Percentiles rank a stretch among this genome's conserved stretches.
Conservation (phyloP, 2,329 filamentous ascomycete species). For the Conoideocrella luteorostrata region DNA sequence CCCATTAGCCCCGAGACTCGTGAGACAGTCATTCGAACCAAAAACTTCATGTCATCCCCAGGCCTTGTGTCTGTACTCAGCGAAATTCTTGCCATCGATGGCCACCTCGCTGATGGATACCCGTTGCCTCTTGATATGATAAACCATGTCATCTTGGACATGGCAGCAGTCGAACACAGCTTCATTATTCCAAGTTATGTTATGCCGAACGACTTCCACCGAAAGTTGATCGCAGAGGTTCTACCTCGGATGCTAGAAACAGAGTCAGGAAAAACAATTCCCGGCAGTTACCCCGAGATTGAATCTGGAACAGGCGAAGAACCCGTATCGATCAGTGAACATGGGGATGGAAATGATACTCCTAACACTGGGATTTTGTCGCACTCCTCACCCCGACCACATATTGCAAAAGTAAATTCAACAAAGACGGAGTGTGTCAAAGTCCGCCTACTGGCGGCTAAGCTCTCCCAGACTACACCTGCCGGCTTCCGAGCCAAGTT, state of each 20-base stretch:
- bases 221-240: slow-evolving; percentile 17
- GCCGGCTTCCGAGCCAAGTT: slow-evolving; percentile 14
- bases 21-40: slow-evolving; percentile 15
- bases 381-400: neutral
- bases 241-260: slow-evolving; percentile 14
- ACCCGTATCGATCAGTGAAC: neutral
- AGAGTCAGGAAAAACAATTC: slow-evolving; percentile 13
- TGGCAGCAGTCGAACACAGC: slow-evolving; percentile 21
- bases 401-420: slow-evolving; percentile 4
- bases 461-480: slow-evolving; percentile 13
- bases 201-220: slow-evolving; percentile 17
- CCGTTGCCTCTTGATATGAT: slow-evolving; percentile 18
- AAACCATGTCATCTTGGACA: slow-evolving; percentile 21
- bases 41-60: slow-evolving; percentile 20
- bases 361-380: neutral
- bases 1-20: slow-evolving; percentile 10
- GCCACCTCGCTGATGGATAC: neutral
- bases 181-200: slow-evolving; percentile 24
- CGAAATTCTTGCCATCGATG: slow-evolving; percentile 15
- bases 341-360: neutral
- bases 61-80: slow-evolving; percentile 19
- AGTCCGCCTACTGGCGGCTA: slow-evolving; percentile 8
- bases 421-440: slow-evolving; percentile 10
- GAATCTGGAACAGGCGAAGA: slow-evolving; percentile 7
- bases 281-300: slow-evolving; percentile 21